Percentiles rank a stretch among this genome's conserved stretches.
Evolutionary conservation across 371 early-diverging fungal species (phyloP).

Genomic region (Blastocladiella emersonii): DNA sequence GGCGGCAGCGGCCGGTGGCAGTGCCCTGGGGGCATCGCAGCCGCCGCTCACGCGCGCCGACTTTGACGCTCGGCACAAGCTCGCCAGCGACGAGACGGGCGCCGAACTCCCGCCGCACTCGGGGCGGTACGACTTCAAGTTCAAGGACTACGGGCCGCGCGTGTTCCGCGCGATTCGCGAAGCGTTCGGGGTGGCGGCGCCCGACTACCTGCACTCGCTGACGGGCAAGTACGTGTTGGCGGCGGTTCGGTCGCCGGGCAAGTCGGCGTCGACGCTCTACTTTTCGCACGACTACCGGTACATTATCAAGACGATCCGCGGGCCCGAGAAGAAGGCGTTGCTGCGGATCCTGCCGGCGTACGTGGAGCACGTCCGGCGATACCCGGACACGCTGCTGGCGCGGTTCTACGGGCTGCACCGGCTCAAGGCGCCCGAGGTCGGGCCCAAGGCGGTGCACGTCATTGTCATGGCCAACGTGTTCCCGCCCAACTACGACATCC

Average conservation of each 20-base stretch:
- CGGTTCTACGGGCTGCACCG: conserved; percentile 91
- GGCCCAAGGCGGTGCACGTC: conserved; percentile 57
- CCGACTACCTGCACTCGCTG: conserved; percentile 85
- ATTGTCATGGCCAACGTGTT: conserved; percentile 96
- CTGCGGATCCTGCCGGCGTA: conserved; percentile 68
- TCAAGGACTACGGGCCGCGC: conserved; percentile 95
- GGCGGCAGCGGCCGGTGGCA: conserved; percentile 39
- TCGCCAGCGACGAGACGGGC: conserved; percentile 88
- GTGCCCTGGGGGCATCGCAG: too few species aligned
- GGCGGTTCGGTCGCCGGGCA: conserved; percentile 85
- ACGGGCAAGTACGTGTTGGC: conserved; percentile 90
- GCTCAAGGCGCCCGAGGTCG: conserved; percentile 83
- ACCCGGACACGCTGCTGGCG: conserved; percentile 57
- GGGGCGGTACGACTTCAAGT: conserved; percentile 91
- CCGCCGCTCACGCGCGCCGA: conserved; percentile 60
- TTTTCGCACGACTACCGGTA: conserved; percentile 91
- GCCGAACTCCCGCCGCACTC: conserved; percentile 89
- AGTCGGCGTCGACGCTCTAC: conserved; percentile 91
- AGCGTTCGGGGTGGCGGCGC: conserved; percentile 70
- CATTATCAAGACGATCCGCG: conserved; percentile 94
- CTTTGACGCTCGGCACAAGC: conserved; percentile 74
- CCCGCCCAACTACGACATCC: conserved; percentile 89
- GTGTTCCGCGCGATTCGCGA: conserved; percentile 79
- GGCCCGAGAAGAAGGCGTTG: conserved; percentile 83
- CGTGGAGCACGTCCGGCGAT: background rate